phyloP scores from a whole-genome alignment of 805 yeast genomes.

The Candida tallmaniae region DNA sequence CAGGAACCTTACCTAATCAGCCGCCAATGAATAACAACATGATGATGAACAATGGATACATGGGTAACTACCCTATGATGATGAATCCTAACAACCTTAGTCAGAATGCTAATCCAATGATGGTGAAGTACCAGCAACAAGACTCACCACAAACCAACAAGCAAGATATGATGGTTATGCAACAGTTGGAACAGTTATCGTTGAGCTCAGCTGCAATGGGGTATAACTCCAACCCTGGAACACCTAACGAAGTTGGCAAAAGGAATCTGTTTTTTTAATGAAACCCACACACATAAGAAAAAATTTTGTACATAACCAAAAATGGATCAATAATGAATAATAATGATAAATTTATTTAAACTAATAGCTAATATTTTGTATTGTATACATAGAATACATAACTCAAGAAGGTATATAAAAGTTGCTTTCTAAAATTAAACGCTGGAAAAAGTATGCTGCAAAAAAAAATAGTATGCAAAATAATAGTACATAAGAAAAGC shows the following conservation, averaged over 20 bases:
- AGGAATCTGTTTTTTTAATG: conserved; percentile 6
- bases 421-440: too few relatives aligned
- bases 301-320: not conserved
- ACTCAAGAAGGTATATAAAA: not conserved
- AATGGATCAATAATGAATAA: not conserved
- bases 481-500: too few relatives aligned
- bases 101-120: too few relatives aligned
- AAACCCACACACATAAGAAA: not conserved
- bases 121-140: conserved; percentile 8
- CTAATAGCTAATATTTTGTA: conserved; percentile 1
- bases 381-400: not conserved
- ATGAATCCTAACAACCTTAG: too few relatives aligned
- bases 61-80: conserved; percentile 5
- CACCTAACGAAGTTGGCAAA: conserved; percentile 16
- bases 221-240: conserved; percentile 40
- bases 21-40: not conserved
- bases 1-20: conserved; percentile 1
- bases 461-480: not conserved
- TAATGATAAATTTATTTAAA: conserved; percentile 1
- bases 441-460: too few relatives aligned
- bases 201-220: conserved; percentile 45
- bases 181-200: conserved; percentile 43
- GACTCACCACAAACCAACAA: conserved; percentile 5
- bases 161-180: conserved; percentile 36
- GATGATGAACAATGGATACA: conserved; percentile 1